phyloP scores from a whole-genome alignment of 768 basidiomycete species.

The Lyophyllum atratum region DNA sequence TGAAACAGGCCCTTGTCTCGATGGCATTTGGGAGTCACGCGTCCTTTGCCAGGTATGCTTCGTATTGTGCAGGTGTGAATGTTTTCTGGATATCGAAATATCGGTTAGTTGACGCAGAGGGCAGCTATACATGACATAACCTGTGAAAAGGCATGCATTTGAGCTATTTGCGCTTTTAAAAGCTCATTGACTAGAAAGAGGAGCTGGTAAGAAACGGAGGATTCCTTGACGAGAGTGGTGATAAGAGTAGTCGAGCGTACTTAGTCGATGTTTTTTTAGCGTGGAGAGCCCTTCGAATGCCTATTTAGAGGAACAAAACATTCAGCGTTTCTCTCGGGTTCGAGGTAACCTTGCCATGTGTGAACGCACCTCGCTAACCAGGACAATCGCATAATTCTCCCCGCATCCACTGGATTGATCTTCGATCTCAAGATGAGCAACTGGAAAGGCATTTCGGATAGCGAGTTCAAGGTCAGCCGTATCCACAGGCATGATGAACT shows the following conservation, averaged over 20 bases:
- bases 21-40: neutral
- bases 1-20: neutral
- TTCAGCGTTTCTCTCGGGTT: too few species aligned
- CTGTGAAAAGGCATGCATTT: constrained; percentile 90
- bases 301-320: constrained; percentile 32
- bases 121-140: constrained; percentile 32
- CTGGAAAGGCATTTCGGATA: constrained; percentile 62
- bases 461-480: constrained; percentile 56
- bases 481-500: constrained; percentile 60
- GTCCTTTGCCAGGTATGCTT: constrained; percentile 30
- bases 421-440: constrained; percentile 69
- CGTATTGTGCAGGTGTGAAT: constrained; percentile 68
- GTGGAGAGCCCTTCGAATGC: constrained; percentile 80
- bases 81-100: constrained; percentile 56
- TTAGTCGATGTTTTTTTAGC: constrained; percentile 71
- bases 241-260: constrained; percentile 37
- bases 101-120: neutral
- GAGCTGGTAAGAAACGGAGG: constrained; percentile 1
- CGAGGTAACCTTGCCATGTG: neutral
- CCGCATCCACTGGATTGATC: constrained; percentile 84
- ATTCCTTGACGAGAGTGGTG: neutral
- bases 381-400: constrained; percentile 69
- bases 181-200: constrained; percentile 66
- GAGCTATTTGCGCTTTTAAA: constrained; percentile 71
- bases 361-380: constrained; percentile 73